A percentile compares a stretch with the other conserved stretches of the same genome.
These are phyloP conservation scores for Suhomyces anneliseae DNA, from an alignment of 1,139 yeast species.

Conservation along the genomic window DNA sequence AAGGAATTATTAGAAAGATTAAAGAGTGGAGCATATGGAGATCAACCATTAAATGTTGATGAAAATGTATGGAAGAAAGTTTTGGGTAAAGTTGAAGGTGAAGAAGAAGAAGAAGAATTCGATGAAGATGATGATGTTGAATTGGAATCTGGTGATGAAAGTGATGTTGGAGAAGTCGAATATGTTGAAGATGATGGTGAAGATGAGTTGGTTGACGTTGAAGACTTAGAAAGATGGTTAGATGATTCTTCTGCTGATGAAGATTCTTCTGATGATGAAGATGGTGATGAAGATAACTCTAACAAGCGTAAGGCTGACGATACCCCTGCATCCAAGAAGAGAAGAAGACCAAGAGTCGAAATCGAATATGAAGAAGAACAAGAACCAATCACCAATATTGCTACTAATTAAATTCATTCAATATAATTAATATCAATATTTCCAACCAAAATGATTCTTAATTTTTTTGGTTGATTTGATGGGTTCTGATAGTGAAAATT, in stretches of 20 bases:
- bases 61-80: conserved; percentile 95
- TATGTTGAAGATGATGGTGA: conserved; percentile 85
- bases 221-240: conserved; percentile 88
- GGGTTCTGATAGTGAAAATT: no score
- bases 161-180: conserved; percentile 78
- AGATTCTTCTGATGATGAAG: conserved; percentile 23
- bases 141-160: conserved; percentile 55
- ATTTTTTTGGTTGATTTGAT: no score
- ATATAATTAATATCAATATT: no score
- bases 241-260: conserved; percentile 54
- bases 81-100: conserved; percentile 67
- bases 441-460: no score
- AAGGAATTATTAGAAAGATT: conserved; percentile 90
- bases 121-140: conserved; percentile 61
- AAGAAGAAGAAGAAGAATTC: conserved; percentile 60
- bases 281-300: conserved; percentile 18
- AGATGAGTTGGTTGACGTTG: conserved; percentile 87
- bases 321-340: conserved; percentile 41
- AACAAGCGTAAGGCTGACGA: conserved; percentile 44
- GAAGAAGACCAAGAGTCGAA: conserved; percentile 76
- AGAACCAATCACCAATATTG: conserved; percentile 38
- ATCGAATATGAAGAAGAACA: conserved; percentile 81
- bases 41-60: conserved; percentile 93
- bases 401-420: conserved; percentile 5
- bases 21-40: conserved; percentile 98